Base-by-base conservation (phyloP, 139 green algal genomes). In the Coelastrella sp. region DNA sequence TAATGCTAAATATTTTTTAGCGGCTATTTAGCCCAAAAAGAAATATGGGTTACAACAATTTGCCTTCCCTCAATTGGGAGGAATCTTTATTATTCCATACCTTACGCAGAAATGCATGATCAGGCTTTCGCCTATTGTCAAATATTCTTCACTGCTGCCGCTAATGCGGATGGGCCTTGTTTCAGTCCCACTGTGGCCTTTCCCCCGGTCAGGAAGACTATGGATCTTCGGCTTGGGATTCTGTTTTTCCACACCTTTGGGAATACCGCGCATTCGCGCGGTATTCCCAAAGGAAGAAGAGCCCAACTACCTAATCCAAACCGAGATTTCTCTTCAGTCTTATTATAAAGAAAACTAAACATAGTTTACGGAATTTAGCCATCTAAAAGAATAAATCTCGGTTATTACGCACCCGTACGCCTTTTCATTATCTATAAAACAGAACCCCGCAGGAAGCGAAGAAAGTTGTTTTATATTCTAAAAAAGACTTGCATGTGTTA, bases 401-500 rank as follows among this genome's bases (percentile, higher is more conserved):
- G 37, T 76, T 76, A 35, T 32, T 76, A 76, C 67, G 67, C 67
- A 76, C 67, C 67, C 67, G 67, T 76, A 76, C 38, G 67, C 67
- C 15, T 73, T 76, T 57, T 34, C 15, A 76, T 76, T 30, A 4
- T 73, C 11, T 57, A 45, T 57, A 57, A 53, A 35, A 32, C 38
- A 25, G 25, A 27, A 48, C 34, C 45, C 35, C n/a, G n/a, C n/a
- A n/a, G n/a, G 45, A 57, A 57, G 45, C 45, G 45, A 9, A 57
- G n/a, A 45, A 73, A 73, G n/a, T 7, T 66, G 13, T 7, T 34
- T 30, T 66, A 35, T 30, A 35, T 66, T 32, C n/a, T 71, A 71
- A 41, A 71, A 57, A 57, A 76, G 23, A 76, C 72, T 80, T 63
- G 72, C 72, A 80, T 80, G 72, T 80, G 72, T 80, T 80, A 80